Conservation (phyloP, 257 asterid genomes). For the Solanum etuberosum region DNA sequence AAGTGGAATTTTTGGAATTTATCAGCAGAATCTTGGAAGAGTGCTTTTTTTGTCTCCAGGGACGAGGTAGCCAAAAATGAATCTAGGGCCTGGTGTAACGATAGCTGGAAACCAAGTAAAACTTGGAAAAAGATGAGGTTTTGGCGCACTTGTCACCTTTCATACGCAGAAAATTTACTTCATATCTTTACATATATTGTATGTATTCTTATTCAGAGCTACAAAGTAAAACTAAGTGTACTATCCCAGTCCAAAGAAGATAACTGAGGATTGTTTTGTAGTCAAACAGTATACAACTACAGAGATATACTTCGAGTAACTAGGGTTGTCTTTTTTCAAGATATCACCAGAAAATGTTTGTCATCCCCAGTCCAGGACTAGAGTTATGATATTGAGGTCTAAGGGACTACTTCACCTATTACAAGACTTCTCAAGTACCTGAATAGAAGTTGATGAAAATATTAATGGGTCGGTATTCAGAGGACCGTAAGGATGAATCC, state of each 20-base stretch:
- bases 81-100: background rate
- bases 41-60: background rate
- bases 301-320: background rate
- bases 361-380: background rate
- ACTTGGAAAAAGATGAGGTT: background rate
- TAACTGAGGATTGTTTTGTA: background rate
- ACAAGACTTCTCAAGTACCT: conserved; percentile 21
- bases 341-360: background rate
- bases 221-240: background rate
- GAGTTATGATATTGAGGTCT: background rate
- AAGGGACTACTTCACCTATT: background rate
- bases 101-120: background rate
- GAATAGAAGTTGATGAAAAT: conserved; percentile 83
- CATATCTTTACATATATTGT: background rate
- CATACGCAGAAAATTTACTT: background rate
- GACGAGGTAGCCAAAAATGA: background rate
- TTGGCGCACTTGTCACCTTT: background rate
- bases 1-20: background rate
- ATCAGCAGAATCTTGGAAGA: background rate
- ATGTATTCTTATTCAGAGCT: background rate
- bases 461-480: conserved; percentile 81
- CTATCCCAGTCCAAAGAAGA: background rate
- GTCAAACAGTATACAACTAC: background rate
- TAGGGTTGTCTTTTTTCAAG: background rate
- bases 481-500: conserved; percentile 51